Percentiles rank a stretch among this genome's conserved stretches.
Evolutionary conservation across 768 basidiomycete species (phyloP).

Genomic region (Clathrus columnatus): DNA sequence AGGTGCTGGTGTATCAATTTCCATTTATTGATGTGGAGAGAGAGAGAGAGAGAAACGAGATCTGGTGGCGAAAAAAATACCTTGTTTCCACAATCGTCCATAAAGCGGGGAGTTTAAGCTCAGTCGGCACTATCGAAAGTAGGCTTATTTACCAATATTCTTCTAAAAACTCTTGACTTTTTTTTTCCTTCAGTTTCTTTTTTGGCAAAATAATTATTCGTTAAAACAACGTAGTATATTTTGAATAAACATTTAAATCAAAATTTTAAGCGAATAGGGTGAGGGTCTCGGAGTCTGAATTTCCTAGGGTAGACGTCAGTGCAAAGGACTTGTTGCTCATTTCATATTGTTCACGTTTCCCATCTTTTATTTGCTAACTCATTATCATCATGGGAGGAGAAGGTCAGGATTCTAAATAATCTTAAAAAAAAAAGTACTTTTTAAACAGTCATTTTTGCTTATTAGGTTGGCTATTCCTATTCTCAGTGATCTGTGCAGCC

Average conservation of each 20-base stretch:
- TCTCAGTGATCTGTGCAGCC: slow-evolving; percentile 91
- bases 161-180: too few species aligned
- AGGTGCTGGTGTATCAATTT: slow-evolving; percentile 7
- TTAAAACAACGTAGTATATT: too few species aligned
- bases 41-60: neutral
- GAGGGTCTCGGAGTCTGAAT: neutral
- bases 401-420: neutral
- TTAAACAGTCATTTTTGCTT: neutral
- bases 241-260: too few species aligned
- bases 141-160: too few species aligned
- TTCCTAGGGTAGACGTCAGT: slow-evolving; percentile 5
- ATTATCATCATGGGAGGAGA: slow-evolving; percentile 9
- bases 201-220: too few species aligned
- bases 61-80: neutral
- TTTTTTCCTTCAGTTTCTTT: too few species aligned
- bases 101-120: too few species aligned
- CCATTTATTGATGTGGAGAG: neutral
- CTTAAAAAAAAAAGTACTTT: neutral
- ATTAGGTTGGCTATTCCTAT: slow-evolving; percentile 92
- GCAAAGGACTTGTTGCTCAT: neutral
- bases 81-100: neutral
- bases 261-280: too few species aligned
- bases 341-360: neutral
- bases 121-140: too few species aligned
- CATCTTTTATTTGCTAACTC: neutral